Conservation (phyloP, 2,329 filamentous ascomycete genomes). For the Aspergillus sp. region DNA sequence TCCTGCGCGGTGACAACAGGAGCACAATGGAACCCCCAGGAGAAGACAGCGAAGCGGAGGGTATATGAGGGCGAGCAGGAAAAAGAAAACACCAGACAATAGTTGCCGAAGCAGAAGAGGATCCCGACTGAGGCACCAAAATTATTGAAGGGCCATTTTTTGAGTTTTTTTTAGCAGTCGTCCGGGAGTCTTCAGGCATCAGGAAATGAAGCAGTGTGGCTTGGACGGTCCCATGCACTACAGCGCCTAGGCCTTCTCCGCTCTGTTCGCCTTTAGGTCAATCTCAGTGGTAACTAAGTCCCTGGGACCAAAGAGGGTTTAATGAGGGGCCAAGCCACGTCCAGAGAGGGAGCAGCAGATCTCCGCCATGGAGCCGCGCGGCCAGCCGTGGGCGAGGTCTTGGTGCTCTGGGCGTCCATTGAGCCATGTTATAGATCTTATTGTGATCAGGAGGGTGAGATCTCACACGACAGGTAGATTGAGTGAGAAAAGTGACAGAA, state of each 20-base stretch:
- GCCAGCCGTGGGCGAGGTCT: too few relatives aligned
- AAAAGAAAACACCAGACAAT: neutral
- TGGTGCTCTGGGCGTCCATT: too few relatives aligned
- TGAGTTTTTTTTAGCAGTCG: too few relatives aligned
- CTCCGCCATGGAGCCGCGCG: too few relatives aligned
- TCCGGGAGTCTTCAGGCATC: slow-evolving; percentile 2
- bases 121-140: neutral
- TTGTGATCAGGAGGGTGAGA: too few relatives aligned
- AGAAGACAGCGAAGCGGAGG: neutral
- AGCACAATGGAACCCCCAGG: neutral
- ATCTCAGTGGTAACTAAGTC: neutral
- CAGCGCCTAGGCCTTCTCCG: neutral
- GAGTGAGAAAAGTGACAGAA: too few relatives aligned
- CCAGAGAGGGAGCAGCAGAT: too few relatives aligned
- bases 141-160: neutral
- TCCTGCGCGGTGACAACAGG: slow-evolving; percentile 8
- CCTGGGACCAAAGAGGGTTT: neutral
- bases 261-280: neutral
- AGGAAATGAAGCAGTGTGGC: neutral
- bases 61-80: neutral
- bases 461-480: too few relatives aligned
- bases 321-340: too few relatives aligned
- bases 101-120: neutral
- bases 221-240: neutral
- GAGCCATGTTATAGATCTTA: too few relatives aligned